Evolutionary conservation across 305 asterid genomes (phyloP).

Genomic region (Solanum hybrid): DNA sequence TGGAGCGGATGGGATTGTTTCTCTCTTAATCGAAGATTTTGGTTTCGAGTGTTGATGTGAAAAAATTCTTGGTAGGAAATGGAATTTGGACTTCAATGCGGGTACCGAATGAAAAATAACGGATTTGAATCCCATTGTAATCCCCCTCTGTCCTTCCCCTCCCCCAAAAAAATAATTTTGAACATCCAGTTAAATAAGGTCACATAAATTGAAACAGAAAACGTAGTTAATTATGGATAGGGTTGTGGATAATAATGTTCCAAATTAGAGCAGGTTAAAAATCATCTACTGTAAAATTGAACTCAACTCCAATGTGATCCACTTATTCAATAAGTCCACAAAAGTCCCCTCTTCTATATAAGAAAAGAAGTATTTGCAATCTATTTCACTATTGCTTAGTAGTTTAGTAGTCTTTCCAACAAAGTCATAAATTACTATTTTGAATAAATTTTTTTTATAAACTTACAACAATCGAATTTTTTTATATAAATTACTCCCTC

Average conservation of each 20-base stretch:
- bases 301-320: neutral
- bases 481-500: neutral
- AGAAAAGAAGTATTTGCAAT: neutral
- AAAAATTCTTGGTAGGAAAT: neutral
- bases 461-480: neutral
- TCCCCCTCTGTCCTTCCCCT: neutral
- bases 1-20: neutral
- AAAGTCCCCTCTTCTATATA: neutral
- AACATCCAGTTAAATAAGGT: neutral
- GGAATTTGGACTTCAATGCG: neutral
- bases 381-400: neutral
- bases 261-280: neutral
- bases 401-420: neutral
- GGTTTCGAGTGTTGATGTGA: neutral
- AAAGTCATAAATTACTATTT: no score
- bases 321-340: neutral
- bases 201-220: no score
- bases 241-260: neutral
- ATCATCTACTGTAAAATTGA: neutral
- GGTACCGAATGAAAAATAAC: neutral
- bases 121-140: neutral
- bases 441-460: no score
- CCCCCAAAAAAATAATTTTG: no score
- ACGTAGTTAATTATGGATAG: neutral
- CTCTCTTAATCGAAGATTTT: neutral